These are phyloP conservation scores for Phragmites australis DNA, from an alignment of 176 grass and related monocot species.

Conservation along the genomic window DNA sequence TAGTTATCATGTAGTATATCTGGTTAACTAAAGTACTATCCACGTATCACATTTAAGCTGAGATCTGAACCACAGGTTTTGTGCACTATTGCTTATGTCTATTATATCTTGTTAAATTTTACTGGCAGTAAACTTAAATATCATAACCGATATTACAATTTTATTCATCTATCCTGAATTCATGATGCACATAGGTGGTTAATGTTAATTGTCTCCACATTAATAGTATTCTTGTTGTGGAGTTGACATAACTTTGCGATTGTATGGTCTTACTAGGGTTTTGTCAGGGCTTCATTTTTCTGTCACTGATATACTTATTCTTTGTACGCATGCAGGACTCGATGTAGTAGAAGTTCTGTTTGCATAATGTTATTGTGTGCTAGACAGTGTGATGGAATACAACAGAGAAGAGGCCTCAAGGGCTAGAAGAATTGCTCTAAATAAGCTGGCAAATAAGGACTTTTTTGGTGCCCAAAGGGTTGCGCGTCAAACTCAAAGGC, in stretches of 20 bases:
- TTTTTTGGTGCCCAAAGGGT: conserved; percentile 58
- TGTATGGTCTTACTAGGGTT: background rate
- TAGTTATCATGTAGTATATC: background rate
- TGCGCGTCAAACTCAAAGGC: conserved; percentile 61
- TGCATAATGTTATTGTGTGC: background rate
- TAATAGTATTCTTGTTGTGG: background rate
- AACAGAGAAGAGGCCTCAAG: conserved; percentile 66
- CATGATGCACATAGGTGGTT: background rate
- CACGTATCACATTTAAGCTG: background rate
- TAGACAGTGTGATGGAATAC: conserved; percentile 52
- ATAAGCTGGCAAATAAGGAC: conserved; percentile 53
- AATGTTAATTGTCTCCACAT: background rate
- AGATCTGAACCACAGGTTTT: background rate
- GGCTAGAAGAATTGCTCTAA: conserved; percentile 64
- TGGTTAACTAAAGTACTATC: background rate
- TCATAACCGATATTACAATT: background rate
- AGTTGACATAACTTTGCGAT: background rate
- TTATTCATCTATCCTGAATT: background rate
- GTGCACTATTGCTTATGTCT: background rate
- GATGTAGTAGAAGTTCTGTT: background rate
- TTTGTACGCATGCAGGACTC: conserved; percentile 23
- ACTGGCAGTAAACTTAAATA: background rate
- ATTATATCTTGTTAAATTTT: background rate
- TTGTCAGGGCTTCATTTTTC: background rate
- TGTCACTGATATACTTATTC: background rate